Evolutionary conservation across 768 basidiomycete species (phyloP).

Genomic region (Rhizopogon sp.): DNA sequence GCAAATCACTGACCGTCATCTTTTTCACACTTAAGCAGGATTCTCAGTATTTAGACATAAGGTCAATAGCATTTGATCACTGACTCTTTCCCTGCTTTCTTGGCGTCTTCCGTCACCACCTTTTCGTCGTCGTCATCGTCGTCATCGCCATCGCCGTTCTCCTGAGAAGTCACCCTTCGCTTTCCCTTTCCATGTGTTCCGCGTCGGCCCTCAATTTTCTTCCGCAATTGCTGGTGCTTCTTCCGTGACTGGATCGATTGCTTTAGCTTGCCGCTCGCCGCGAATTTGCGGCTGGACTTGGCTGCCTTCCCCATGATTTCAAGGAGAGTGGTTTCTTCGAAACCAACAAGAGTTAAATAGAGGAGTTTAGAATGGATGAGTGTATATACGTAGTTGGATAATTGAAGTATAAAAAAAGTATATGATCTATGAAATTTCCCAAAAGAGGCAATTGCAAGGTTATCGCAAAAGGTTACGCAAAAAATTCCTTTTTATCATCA

Average conservation of each 20-base stretch:
- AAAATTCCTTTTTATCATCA: no score
- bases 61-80: not conserved
- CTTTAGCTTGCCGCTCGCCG: constrained; percentile 82
- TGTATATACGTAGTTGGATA: not conserved
- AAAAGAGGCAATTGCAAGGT: not conserved
- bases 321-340: not conserved
- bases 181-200: constrained; percentile 36
- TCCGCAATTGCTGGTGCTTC: constrained; percentile 72
- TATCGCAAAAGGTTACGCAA: no score
- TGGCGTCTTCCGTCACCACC: not conserved
- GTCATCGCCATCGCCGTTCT: constrained; percentile 29
- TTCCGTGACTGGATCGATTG: constrained; percentile 81
- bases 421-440: not conserved
- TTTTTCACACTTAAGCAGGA: constrained; percentile 19
- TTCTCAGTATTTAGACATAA: not conserved
- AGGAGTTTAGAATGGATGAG: not conserved
- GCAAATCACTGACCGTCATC: constrained; percentile 75
- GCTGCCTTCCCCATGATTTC: constrained; percentile 53
- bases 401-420: not conserved
- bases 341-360: not conserved
- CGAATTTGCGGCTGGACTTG: constrained; percentile 86
- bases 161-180: constrained; percentile 20
- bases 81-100: not conserved
- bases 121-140: constrained; percentile 17
- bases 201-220: constrained; percentile 62